Percentiles rank a stretch among this genome's conserved stretches.
phyloP scores from a whole-genome alignment of 495 filamentous ascomycete species.

The Astrocystis sublimbata region DNA sequence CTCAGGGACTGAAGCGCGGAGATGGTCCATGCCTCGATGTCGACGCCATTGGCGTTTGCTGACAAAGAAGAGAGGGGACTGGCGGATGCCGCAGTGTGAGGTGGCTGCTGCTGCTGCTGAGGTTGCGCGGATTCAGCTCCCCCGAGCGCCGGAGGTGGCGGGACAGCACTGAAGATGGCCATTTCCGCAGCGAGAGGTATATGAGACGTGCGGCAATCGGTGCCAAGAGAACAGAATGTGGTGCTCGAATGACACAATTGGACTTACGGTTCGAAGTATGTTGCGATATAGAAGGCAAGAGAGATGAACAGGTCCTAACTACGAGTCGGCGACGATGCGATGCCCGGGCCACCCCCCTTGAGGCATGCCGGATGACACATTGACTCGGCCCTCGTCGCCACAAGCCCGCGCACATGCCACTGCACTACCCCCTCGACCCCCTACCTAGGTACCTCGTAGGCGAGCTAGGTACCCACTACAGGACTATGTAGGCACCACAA shows the following conservation, averaged over 20 bases:
- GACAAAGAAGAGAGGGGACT: slow-evolving; percentile 1
- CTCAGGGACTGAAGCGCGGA: slow-evolving; percentile 51
- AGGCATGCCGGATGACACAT: slow-evolving; percentile 2
- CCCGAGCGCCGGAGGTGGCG: slow-evolving; percentile 36
- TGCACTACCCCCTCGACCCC: too few relatives aligned
- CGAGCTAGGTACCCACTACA: too few relatives aligned
- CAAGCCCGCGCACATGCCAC: neutral
- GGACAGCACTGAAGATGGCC: slow-evolving; percentile 42
- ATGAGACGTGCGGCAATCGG: neutral
- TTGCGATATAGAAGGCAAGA: neutral
- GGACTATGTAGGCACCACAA: too few relatives aligned
- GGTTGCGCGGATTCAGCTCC: slow-evolving; percentile 5
- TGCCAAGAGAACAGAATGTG: neutral
- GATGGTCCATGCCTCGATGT: slow-evolving; percentile 53
- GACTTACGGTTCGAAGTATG: neutral
- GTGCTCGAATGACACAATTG: neutral
- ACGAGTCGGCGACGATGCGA: neutral
- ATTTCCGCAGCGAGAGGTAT: slow-evolving; percentile 18
- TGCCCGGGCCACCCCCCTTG: too few relatives aligned
- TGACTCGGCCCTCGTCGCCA: slow-evolving; percentile 8
- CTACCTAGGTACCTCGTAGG: too few relatives aligned
- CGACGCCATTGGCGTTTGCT: slow-evolving; percentile 27
- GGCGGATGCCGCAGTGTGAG: slow-evolving; percentile 12
- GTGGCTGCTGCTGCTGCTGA: slow-evolving; percentile 16
- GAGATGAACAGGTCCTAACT: neutral